These are phyloP conservation scores for Xylariales sp. DNA, from an alignment of 2,329 filamentous ascomycete genomes.

Conservation along the genomic window DNA sequence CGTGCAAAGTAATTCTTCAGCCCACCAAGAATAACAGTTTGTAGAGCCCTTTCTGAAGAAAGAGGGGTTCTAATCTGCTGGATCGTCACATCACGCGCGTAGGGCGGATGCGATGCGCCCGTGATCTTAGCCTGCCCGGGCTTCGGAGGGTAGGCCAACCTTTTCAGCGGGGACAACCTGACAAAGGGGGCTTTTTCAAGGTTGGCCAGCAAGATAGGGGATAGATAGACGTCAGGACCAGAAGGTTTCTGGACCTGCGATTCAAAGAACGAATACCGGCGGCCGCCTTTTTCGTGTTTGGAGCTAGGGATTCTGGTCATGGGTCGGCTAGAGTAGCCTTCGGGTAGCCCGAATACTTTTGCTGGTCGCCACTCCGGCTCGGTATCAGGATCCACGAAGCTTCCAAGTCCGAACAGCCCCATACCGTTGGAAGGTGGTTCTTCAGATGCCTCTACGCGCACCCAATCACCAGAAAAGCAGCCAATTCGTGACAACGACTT, in stretches of 20 bases:
- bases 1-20: slow-evolving; percentile 86
- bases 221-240: slow-evolving; percentile 66
- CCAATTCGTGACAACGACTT: slow-evolving; percentile 82
- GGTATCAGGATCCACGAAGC: slow-evolving; percentile 58
- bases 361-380: slow-evolving; percentile 72
- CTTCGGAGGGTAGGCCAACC: slow-evolving; percentile 42
- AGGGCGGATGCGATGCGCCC: slow-evolving; percentile 51
- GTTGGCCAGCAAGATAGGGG: slow-evolving; percentile 84
- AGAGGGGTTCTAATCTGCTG: slow-evolving; percentile 85
- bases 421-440: slow-evolving; percentile 67
- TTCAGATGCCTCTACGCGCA: slow-evolving; percentile 72
- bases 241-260: slow-evolving; percentile 60
- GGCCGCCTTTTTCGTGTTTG: slow-evolving; percentile 40
- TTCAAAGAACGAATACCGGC: slow-evolving; percentile 60
- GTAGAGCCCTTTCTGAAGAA: slow-evolving; percentile 78
- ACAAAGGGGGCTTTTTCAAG: slow-evolving; percentile 74
- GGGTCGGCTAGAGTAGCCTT: slow-evolving; percentile 60
- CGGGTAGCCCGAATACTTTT: slow-evolving; percentile 84
- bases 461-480: slow-evolving; percentile 98
- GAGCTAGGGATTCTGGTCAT: slow-evolving; percentile 57
- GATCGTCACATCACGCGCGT: slow-evolving; percentile 73
- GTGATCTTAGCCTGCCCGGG: slow-evolving; percentile 53
- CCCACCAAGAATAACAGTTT: slow-evolving; percentile 80
- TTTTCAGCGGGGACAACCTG: slow-evolving; percentile 68
- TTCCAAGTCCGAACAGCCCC: slow-evolving; percentile 63